Conservation (phyloP, 139 green algal species). For the Gonium pectorale region DNA sequence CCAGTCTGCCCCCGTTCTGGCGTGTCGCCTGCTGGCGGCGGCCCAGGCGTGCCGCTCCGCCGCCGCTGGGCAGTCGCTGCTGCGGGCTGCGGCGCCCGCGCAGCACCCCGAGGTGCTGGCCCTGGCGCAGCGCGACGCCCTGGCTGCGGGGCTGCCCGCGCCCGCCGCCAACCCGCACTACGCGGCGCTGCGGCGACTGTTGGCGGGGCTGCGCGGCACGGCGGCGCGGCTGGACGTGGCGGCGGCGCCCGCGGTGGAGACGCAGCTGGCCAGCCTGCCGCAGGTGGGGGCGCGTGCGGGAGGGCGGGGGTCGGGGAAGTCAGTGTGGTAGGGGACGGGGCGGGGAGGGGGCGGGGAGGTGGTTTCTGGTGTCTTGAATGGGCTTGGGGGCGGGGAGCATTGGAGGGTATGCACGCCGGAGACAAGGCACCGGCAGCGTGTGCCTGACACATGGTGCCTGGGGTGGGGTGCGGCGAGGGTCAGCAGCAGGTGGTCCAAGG, state of each 20-base stretch:
- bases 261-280: constrained; percentile 22
- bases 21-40: constrained; percentile 29
- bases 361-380: no score
- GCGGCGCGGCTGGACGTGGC: constrained; percentile 16
- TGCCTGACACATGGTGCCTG: no score
- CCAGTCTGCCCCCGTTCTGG: not conserved
- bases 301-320: no score
- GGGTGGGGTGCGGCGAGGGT: no score
- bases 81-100: constrained; percentile 37
- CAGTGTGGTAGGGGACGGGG: no score
- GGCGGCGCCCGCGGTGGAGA: constrained; percentile 24
- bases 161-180: constrained; percentile 40
- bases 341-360: no score
- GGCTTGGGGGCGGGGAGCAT: no score
- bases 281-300: not conserved
- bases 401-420: no score
- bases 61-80: not conserved
- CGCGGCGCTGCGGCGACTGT: constrained; percentile 14
- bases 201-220: not conserved
- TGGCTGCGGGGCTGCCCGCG: constrained; percentile 27
- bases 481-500: no score
- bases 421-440: no score
- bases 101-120: constrained; percentile 55
- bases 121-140: constrained; percentile 9
- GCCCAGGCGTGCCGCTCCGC: constrained; percentile 44